Evolutionary conservation across 306 rosid species (phyloP).

Genomic region (Crataegus laevigata): DNA sequence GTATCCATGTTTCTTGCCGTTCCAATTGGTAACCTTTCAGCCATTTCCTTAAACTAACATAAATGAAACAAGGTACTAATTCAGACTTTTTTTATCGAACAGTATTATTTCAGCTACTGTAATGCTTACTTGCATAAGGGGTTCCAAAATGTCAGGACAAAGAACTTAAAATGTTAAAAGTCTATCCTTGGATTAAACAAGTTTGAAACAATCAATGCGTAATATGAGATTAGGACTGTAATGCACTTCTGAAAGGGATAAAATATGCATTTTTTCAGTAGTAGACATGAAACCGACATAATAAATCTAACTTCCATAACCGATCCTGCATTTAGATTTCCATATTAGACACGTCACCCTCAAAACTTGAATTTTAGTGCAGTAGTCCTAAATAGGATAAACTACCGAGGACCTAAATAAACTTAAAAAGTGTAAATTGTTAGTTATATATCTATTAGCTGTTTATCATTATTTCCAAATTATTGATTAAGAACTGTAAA

Average conservation of each 20-base stretch:
- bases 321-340: background rate
- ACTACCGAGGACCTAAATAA: background rate
- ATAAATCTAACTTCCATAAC: background rate
- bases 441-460: background rate
- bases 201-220: background rate
- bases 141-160: background rate
- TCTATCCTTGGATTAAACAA: background rate
- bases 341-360: background rate
- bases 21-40: constrained; percentile 82
- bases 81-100: background rate
- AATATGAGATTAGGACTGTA: too few species aligned
- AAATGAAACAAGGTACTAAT: background rate
- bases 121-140: background rate
- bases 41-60: constrained; percentile 70
- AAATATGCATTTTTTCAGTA: background rate
- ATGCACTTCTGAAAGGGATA: too few species aligned
- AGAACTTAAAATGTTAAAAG: background rate
- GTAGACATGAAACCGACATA: background rate
- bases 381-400: background rate
- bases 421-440: background rate
- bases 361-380: background rate
- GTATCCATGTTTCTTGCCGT: constrained; percentile 43
- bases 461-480: background rate
- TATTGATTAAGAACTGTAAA: background rate
- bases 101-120: background rate